Conservation (phyloP, 2,329 filamentous ascomycete genomes). For the Calonectria naviculata region DNA sequence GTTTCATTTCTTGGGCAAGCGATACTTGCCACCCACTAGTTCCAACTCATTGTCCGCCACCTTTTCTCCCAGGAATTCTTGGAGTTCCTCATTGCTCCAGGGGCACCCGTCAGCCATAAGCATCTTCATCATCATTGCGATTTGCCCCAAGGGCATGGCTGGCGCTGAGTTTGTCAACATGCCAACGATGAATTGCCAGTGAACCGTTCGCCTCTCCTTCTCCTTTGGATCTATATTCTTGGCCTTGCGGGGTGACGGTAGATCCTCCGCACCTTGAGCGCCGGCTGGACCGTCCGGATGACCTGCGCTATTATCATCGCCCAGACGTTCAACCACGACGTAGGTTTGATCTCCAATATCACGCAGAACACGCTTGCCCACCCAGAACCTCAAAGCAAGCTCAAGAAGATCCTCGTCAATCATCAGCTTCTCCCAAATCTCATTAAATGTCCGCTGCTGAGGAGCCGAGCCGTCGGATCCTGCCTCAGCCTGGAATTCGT, state of each 20-base stretch:
- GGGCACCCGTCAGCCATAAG: conserved; percentile 88
- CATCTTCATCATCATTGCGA: conserved; percentile 96
- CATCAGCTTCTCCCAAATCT: conserved; percentile 68
- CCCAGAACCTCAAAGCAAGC: conserved; percentile 78
- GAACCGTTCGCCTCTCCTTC: conserved; percentile 70
- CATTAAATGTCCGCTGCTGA: conserved; percentile 59
- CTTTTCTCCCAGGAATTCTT: conserved; percentile 83
- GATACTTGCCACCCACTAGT: conserved; percentile 77
- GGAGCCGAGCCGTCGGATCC: conserved; percentile 48
- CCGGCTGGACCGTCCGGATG: conserved; percentile 46
- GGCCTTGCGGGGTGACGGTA: conserved; percentile 60
- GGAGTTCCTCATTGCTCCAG: conserved; percentile 89
- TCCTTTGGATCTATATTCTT: conserved; percentile 73
- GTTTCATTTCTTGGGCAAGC: conserved; percentile 67
- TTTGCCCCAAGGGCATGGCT: conserved; percentile 82
- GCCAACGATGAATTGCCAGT: conserved; percentile 91
- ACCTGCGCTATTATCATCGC: conserved; percentile 46
- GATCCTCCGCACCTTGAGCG: conserved; percentile 38
- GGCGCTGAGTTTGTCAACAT: conserved; percentile 94
- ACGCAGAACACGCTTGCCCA: conserved; percentile 73
- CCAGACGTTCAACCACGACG: conserved; percentile 74
- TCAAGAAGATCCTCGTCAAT: conserved; percentile 81
- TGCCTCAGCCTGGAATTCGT: conserved; percentile 75
- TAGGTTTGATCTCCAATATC: conserved; percentile 67
- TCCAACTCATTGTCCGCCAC: conserved; percentile 78